These are phyloP conservation scores for Auxenochlorella pyrenoidosa DNA, from an alignment of 139 green algal genomes.

Conservation along the genomic window DNA sequence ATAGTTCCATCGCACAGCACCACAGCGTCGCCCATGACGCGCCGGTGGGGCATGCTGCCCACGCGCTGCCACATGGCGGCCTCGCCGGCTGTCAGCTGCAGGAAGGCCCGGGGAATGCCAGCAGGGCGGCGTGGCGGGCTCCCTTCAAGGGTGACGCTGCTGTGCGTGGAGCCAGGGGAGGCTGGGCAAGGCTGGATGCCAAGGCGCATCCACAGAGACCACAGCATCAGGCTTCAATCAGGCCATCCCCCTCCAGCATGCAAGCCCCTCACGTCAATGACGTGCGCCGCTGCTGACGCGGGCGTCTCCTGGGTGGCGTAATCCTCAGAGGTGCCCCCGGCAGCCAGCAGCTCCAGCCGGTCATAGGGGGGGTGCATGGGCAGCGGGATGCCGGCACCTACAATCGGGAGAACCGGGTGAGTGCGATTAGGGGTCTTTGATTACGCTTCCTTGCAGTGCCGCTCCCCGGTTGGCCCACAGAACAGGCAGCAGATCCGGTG, in stretches of 20 bases:
- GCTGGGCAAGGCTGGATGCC: too few relatives aligned
- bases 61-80: background rate
- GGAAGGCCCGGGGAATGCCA: background rate
- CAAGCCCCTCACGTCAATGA: background rate
- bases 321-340: background rate
- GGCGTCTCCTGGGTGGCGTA: background rate
- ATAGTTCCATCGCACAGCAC: slow-evolving; percentile 10
- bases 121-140: too few relatives aligned
- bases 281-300: background rate
- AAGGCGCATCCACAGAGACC: too few relatives aligned
- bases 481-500: too few relatives aligned
- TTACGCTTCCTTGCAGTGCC: too few relatives aligned
- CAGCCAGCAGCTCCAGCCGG: background rate
- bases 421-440: background rate
- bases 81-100: slow-evolving; percentile 2
- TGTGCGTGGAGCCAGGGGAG: background rate
- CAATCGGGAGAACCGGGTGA: background rate
- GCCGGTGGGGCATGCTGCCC: background rate
- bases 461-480: too few relatives aligned
- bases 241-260: background rate
- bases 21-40: background rate
- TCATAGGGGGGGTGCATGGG: slow-evolving; percentile 14
- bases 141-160: background rate
- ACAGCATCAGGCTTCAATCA: too few relatives aligned
- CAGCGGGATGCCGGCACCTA: background rate